phyloP scores from a whole-genome alignment of 257 asterid genomes.

The Fraxinus quadrangulata region DNA sequence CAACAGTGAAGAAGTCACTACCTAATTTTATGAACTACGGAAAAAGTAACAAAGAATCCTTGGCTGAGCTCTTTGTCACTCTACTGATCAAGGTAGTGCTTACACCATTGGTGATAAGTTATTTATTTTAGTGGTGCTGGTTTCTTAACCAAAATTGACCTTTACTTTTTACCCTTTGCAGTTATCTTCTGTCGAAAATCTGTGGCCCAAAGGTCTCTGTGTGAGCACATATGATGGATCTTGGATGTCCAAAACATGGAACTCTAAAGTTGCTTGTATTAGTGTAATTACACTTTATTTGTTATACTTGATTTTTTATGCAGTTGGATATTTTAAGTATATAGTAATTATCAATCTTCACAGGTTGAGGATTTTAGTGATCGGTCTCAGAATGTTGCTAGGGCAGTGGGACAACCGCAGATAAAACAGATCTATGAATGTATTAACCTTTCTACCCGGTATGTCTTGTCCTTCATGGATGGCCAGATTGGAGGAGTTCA shows the following conservation, averaged over 20 bases:
- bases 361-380: conserved; percentile 95
- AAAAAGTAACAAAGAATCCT: conserved; percentile 59
- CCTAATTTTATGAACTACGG: conserved; percentile 63
- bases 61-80: conserved; percentile 84
- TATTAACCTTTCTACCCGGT: conserved; percentile 48
- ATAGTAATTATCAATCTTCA: conserved; percentile 16
- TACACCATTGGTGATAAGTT: conserved; percentile 6
- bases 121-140: conserved; percentile 5
- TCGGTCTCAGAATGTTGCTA: conserved; percentile 77
- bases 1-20: conserved; percentile 51
- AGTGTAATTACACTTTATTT: conserved; percentile 54
- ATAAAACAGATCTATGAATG: conserved; percentile 64
- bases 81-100: conserved; percentile 69
- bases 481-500: conserved; percentile 50
- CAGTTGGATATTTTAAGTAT: conserved; percentile 21
- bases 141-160: conserved; percentile 3
- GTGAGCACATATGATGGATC: conserved; percentile 69
- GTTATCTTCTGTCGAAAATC: conserved; percentile 76
- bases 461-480: conserved; percentile 50
- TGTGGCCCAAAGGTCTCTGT: conserved; percentile 89
- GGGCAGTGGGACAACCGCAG: conserved; percentile 75
- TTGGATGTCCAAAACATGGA: conserved; percentile 82
- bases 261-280: conserved; percentile 63
- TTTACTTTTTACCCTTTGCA: conserved; percentile 36
- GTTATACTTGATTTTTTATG: conserved; percentile 10